A percentile compares a stretch with the other conserved stretches of the same genome.
phyloP scores from a whole-genome alignment of 2,329 filamentous ascomycete genomes.

The Metarhizium brunneum region DNA sequence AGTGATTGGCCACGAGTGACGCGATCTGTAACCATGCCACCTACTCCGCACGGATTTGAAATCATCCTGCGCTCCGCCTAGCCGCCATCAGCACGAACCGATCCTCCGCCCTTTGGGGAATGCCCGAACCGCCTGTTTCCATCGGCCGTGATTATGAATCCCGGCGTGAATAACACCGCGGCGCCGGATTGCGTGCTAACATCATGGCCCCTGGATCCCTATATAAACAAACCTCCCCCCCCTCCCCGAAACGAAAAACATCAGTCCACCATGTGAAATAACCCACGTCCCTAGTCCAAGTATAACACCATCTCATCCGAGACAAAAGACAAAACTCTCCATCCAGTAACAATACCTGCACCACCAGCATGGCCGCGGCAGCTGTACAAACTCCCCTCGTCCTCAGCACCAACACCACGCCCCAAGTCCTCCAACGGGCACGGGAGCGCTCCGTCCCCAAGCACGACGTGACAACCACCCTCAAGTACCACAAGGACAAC shows the following conservation, averaged over 20 bases:
- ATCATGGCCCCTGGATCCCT: too few species aligned
- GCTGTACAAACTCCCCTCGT: conserved; percentile 11
- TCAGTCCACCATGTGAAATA: too few species aligned
- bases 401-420: conserved; percentile 1
- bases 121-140: not conserved
- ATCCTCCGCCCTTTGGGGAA: too few species aligned
- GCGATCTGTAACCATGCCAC: conserved; percentile 10
- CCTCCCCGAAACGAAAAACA: not conserved
- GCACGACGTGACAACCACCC: conserved; percentile 22
- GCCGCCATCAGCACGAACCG: not conserved
- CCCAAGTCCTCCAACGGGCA: conserved; percentile 4
- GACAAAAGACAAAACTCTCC: too few species aligned
- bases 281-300: too few species aligned
- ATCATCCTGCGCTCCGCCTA: not conserved
- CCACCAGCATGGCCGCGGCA: conserved; percentile 14
- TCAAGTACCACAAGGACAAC: conserved; percentile 31
- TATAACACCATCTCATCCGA: too few species aligned
- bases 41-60: conserved; percentile 1
- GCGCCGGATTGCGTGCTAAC: not conserved
- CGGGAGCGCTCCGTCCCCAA: not conserved
- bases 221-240: not conserved
- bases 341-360: not conserved
- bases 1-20: conserved; percentile 11
- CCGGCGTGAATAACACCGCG: not conserved
- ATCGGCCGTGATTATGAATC: not conserved